phyloP scores from a whole-genome alignment of 2,329 filamentous ascomycete genomes.

The Trichoderma oligosporum region DNA sequence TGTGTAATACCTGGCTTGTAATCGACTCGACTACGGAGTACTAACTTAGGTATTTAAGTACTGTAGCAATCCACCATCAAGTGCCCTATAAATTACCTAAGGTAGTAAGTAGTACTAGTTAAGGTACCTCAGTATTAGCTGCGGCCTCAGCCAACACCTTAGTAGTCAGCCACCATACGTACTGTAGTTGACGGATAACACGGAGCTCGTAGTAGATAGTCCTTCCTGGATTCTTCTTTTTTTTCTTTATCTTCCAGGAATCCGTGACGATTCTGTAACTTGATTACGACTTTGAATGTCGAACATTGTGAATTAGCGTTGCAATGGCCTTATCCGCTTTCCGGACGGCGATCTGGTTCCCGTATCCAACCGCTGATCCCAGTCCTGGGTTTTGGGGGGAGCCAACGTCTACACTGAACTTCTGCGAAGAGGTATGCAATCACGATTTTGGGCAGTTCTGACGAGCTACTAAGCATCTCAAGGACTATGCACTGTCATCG shows the following conservation, averaged over 20 bases:
- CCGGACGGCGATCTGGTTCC: background rate
- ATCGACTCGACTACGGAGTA: no score
- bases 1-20: no score
- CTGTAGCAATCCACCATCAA: no score
- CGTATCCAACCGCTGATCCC: constrained; percentile 2
- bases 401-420: constrained; percentile 70
- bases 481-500: constrained; percentile 65
- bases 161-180: no score
- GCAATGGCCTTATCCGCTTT: constrained; percentile 9
- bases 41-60: no score
- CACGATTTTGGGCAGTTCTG: constrained; percentile 14
- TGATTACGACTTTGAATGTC: background rate
- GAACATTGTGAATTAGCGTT: background rate
- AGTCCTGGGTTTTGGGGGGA: constrained; percentile 55
- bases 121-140: no score
- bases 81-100: no score
- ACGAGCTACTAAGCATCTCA: background rate
- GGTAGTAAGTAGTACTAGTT: no score
- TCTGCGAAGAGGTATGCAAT: constrained; percentile 70
- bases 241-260: background rate
- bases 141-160: no score
- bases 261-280: background rate
- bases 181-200: no score
- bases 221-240: background rate
- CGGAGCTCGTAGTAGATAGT: background rate